A percentile compares a stretch with the other conserved stretches of the same genome.
Conservation (phyloP, 805 yeast genomes). For the Saccharomyces jurei region DNA sequence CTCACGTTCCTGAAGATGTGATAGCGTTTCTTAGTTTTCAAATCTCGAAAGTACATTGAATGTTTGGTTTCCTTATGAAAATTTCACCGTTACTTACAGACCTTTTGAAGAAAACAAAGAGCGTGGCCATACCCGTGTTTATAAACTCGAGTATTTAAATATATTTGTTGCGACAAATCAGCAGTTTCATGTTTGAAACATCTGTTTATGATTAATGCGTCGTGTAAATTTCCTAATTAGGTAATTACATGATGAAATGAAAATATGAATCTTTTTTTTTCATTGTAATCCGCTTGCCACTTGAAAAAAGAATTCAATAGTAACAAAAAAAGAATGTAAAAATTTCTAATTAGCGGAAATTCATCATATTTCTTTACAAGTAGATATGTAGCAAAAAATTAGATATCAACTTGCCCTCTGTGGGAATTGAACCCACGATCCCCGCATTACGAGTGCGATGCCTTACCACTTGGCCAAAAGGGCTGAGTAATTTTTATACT, state of each 20-base stretch:
- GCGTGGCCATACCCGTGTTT: background rate
- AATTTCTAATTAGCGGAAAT: no score
- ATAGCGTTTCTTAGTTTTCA: background rate
- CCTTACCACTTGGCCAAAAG: constrained; percentile 51
- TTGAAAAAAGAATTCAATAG: no score
- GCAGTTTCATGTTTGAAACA: constrained; percentile 1
- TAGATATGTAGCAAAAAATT: no score
- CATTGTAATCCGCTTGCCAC: background rate
- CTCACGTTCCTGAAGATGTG: background rate
- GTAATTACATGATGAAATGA: constrained; percentile 7
- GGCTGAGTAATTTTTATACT: constrained; percentile 22
- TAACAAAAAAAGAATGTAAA: no score
- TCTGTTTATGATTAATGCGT: background rate
- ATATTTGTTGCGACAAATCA: background rate
- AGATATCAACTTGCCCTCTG: constrained; percentile 35
- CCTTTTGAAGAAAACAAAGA: background rate
- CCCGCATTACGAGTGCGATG: constrained; percentile 54
- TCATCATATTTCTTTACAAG: no score
- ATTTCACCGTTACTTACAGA: background rate
- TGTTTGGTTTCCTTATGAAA: background rate
- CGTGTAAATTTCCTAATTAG: constrained; percentile 11
- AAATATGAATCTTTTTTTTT: background rate
- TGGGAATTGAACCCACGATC: constrained; percentile 51
- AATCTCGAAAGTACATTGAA: background rate
- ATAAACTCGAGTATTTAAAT: background rate